Evolutionary conservation across 202 grass and related monocot species (phyloP).

Genomic region (Setaria viridis): DNA sequence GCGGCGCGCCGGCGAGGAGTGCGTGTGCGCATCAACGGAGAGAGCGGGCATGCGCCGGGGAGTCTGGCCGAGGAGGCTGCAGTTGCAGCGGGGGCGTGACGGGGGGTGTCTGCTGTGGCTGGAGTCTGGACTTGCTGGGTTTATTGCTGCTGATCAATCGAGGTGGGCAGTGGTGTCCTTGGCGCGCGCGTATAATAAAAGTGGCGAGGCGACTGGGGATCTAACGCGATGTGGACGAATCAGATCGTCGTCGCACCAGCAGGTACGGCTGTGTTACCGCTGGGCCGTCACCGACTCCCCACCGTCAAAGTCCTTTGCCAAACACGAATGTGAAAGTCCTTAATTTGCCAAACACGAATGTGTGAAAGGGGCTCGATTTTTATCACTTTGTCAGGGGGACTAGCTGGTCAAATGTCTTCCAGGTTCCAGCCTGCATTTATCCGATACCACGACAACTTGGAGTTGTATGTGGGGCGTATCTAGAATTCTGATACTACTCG

Average conservation of each 20-base stretch:
- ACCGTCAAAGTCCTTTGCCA: background rate
- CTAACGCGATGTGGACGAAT: constrained; percentile 38
- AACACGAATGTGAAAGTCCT: background rate
- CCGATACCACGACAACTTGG: background rate
- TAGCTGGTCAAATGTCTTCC: constrained; percentile 8
- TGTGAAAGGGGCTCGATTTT: background rate
- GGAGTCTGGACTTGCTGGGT: background rate
- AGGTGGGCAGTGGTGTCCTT: constrained; percentile 3
- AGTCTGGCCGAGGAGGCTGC: background rate
- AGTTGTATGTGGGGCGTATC: no score
- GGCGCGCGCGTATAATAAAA: constrained; percentile 53
- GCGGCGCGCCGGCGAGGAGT: constrained; percentile 22
- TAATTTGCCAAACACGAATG: background rate
- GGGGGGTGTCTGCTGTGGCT: background rate
- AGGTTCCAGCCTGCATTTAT: background rate
- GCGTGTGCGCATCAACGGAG: constrained; percentile 14
- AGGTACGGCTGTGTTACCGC: constrained; percentile 12
- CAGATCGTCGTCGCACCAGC: constrained; percentile 11
- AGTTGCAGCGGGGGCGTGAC: background rate
- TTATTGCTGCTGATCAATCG: background rate
- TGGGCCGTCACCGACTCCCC: background rate
- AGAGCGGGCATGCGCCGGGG: background rate
- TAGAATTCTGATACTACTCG: no score
- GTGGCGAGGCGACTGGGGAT: constrained; percentile 23
- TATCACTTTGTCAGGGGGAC: background rate